These are phyloP conservation scores for Pseudomicrostroma phylloplanum DNA, from an alignment of 1,284 basidiomycete species.

Conservation along the genomic window DNA sequence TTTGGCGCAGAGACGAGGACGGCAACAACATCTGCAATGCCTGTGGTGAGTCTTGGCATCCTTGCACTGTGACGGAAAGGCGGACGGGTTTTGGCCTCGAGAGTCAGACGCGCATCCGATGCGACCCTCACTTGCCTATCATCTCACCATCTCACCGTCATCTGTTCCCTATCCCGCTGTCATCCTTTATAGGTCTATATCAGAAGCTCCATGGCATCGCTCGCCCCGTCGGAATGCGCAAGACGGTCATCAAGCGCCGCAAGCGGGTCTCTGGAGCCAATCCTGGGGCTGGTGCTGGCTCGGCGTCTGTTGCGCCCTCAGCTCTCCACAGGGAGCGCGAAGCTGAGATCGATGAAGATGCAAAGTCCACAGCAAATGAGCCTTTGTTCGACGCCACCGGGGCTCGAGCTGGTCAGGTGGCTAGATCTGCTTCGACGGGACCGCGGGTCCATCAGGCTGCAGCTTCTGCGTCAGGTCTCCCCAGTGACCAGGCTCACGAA, in stretches of 20 bases:
- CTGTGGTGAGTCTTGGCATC: conserved; percentile 50
- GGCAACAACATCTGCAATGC: conserved; percentile 87
- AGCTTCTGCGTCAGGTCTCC: too few relatives aligned
- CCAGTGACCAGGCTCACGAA: conserved; percentile 17
- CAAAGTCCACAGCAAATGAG: conserved; percentile 2
- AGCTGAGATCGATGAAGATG: not conserved
- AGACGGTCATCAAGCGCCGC: conserved; percentile 93
- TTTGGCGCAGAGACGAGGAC: conserved; percentile 84
- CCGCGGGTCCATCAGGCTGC: not conserved
- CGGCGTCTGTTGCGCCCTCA: not conserved
- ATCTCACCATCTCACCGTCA: conserved; percentile 9
- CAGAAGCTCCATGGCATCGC: conserved; percentile 97
- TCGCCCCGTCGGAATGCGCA: conserved; percentile 95
- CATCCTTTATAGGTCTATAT: conserved; percentile 63
- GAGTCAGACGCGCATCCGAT: not conserved
- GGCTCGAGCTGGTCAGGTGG: not conserved
- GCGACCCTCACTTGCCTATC: conserved; percentile 1
- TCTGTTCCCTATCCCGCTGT: conserved; percentile 11
- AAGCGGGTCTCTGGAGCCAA: conserved; percentile 73
- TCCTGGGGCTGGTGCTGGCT: not conserved
- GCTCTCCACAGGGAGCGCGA: not conserved
- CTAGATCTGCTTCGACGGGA: not conserved
- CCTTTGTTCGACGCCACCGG: not conserved
- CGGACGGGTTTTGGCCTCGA: not conserved
- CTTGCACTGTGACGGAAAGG: not conserved